Percentiles rank a stretch among this genome's conserved stretches.
Conservation (phyloP, 176 grass and related monocot species). For the Metroxylon sagu region DNA sequence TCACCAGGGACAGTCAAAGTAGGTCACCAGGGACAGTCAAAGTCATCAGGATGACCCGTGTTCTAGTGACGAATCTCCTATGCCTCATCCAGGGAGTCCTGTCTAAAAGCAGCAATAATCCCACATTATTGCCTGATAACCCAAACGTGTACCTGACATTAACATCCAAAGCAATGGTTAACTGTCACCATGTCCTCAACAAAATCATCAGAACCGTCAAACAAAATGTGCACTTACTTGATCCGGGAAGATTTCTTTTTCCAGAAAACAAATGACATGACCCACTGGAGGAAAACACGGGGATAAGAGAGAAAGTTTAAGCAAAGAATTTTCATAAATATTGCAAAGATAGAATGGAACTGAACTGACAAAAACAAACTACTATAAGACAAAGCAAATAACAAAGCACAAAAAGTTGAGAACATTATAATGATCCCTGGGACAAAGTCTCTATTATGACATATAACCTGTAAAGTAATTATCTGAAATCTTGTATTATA, state of each 20-base stretch:
- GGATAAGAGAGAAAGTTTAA: background rate
- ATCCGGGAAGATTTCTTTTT: slow-evolving; percentile 47
- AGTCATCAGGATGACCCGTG: background rate
- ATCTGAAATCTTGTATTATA: too few relatives aligned
- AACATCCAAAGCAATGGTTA: background rate
- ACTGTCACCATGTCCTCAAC: background rate
- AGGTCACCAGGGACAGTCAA: background rate
- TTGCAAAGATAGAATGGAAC: too few relatives aligned
- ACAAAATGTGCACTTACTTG: slow-evolving; percentile 34
- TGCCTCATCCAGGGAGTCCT: slow-evolving; percentile 35
- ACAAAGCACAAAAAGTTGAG: too few relatives aligned
- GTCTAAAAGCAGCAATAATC: slow-evolving; percentile 68
- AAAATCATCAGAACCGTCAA: too few relatives aligned
- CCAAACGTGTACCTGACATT: slow-evolving; percentile 58
- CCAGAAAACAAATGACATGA: slow-evolving; percentile 44
- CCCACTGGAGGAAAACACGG: slow-evolving; percentile 36
- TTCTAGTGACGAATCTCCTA: slow-evolving; percentile 30
- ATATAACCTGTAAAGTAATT: too few relatives aligned
- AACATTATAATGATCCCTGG: too few relatives aligned
- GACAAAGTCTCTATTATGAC: too few relatives aligned
- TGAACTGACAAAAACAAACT: too few relatives aligned
- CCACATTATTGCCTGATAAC: slow-evolving; percentile 47
- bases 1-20: too few relatives aligned
- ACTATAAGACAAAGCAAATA: too few relatives aligned
- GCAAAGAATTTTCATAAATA: slow-evolving; percentile 4